Evolutionary conservation across 139 green algal genomes (phyloP).

Genomic region (Nannochloris sp.): DNA sequence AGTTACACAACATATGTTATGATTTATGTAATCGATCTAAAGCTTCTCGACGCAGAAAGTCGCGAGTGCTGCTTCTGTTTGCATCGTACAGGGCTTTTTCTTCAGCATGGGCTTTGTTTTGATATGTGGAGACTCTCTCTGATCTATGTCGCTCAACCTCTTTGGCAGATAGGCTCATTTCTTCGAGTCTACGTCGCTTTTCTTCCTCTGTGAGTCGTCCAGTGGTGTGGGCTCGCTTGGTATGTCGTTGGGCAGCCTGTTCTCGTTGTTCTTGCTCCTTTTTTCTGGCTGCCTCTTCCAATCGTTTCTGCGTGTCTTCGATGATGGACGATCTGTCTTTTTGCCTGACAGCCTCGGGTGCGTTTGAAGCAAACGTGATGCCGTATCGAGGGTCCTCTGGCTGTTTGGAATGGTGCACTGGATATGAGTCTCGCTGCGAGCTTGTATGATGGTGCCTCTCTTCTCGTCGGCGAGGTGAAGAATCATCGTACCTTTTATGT

Average conservation of each 20-base stretch:
- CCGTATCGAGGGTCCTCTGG: slow-evolving; percentile 24
- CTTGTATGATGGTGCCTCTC: background rate
- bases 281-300: slow-evolving; percentile 52
- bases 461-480: background rate
- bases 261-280: slow-evolving; percentile 41
- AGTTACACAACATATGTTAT: slow-evolving; percentile 7
- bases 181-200: slow-evolving; percentile 49
- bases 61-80: background rate
- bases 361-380: slow-evolving; percentile 19
- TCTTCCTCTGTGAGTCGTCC: slow-evolving; percentile 62
- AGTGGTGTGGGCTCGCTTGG: slow-evolving; percentile 35
- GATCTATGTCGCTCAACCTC: slow-evolving; percentile 55
- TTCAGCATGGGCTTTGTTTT: background rate
- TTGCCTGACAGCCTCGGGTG: slow-evolving; percentile 9
- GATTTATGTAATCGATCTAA: background rate
- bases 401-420: too few species aligned
- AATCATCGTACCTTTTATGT: background rate
- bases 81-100: background rate
- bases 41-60: background rate
- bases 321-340: slow-evolving; percentile 22
- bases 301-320: slow-evolving; percentile 34
- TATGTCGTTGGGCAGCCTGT: slow-evolving; percentile 35
- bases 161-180: slow-evolving; percentile 75
- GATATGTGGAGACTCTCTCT: slow-evolving; percentile 27
- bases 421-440: background rate